phyloP scores from a whole-genome alignment of 1,284 basidiomycete species.

The Neotropicomus parvogracilis region DNA sequence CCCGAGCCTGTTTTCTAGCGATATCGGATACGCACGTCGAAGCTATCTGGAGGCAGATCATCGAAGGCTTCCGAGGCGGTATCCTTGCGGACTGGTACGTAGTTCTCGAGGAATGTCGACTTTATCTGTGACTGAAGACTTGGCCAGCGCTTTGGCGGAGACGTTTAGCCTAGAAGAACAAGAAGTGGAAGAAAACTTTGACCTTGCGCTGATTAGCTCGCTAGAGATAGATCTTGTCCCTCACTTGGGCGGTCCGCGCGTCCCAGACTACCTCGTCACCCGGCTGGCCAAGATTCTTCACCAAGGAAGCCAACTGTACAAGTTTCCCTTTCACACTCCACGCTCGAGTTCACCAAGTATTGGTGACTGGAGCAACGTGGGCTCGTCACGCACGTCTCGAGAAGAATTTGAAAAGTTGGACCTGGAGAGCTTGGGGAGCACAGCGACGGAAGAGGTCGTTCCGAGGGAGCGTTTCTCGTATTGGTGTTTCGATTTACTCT shows the following conservation, averaged over 20 bases:
- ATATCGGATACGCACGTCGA: slow-evolving; percentile 62
- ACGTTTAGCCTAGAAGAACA: slow-evolving; percentile 59
- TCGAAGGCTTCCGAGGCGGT: slow-evolving; percentile 79
- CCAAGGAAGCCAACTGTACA: slow-evolving; percentile 72
- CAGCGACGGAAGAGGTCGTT: slow-evolving; percentile 51
- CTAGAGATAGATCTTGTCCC: slow-evolving; percentile 80
- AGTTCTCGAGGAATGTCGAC: background rate
- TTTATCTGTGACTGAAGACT: background rate
- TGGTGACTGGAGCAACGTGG: slow-evolving; percentile 6
- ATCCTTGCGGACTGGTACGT: slow-evolving; percentile 83
- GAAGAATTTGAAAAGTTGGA: slow-evolving; percentile 41
- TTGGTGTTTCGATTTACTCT: slow-evolving; percentile 91
- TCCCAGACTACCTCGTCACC: slow-evolving; percentile 72
- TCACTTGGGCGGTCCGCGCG: slow-evolving; percentile 60
- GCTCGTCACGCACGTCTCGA: slow-evolving; percentile 11
- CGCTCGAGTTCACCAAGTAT: slow-evolving; percentile 16
- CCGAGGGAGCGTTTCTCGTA: slow-evolving; percentile 85
- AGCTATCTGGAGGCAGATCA: slow-evolving; percentile 81
- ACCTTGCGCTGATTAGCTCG: slow-evolving; percentile 75
- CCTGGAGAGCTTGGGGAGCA: slow-evolving; percentile 53
- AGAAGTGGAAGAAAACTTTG: slow-evolving; percentile 84
- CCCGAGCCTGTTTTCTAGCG: slow-evolving; percentile 34
- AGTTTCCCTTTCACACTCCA: slow-evolving; percentile 29
- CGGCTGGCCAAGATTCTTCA: slow-evolving; percentile 73
- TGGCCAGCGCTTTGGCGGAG: slow-evolving; percentile 49